phyloP scores from a whole-genome alignment of 371 early-diverging fungal species.

The Caulochytrium protostelioides region DNA sequence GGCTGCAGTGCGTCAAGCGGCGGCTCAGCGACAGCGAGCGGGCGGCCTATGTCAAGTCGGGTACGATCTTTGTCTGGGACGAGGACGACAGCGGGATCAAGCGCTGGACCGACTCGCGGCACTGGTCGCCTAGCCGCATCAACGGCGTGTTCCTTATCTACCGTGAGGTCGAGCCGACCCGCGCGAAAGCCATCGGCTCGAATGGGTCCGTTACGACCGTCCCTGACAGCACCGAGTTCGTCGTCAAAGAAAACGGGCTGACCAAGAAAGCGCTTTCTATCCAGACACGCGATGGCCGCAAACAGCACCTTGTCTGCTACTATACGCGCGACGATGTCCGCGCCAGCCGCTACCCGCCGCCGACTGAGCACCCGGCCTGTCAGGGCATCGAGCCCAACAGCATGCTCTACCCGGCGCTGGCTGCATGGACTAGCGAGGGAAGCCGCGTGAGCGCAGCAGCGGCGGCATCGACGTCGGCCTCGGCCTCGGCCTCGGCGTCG shows the following conservation, averaged over 20 bases:
- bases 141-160: conserved; percentile 11
- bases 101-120: conserved; percentile 68
- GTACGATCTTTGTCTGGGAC: conserved; percentile 68
- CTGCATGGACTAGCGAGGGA: too few species aligned
- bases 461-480: too few species aligned
- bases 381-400: too few species aligned
- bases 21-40: conserved; percentile 56
- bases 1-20: conserved; percentile 42
- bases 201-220: too few species aligned
- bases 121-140: conserved; percentile 59
- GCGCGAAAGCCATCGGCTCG: not conserved
- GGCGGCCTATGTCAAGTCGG: conserved; percentile 39
- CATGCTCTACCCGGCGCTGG: too few species aligned
- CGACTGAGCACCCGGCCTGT: too few species aligned
- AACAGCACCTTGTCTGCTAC: conserved; percentile 64
- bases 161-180: conserved; percentile 6
- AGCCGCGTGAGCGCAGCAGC: too few species aligned
- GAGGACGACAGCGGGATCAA: conserved; percentile 66
- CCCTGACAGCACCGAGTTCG: conserved; percentile 4
- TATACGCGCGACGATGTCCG: conserved; percentile 53
- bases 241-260: conserved; percentile 46
- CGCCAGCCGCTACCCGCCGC: too few species aligned
- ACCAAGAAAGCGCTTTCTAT: conserved; percentile 69
- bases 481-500: too few species aligned
- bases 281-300: conserved; percentile 45